Conservation (phyloP, 257 asterid genomes). For the Paulownia fortunei region DNA sequence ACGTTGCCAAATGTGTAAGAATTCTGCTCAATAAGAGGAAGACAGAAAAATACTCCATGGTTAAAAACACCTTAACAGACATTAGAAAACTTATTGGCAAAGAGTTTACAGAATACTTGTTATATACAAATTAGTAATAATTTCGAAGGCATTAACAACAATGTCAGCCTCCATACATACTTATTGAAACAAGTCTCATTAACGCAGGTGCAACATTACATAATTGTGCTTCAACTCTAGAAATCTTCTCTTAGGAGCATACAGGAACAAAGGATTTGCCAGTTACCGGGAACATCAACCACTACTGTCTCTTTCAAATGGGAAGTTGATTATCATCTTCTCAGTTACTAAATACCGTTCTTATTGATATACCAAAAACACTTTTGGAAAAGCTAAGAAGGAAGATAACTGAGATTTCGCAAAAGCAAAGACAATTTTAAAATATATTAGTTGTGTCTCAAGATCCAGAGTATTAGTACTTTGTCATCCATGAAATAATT, state of each 20-base stretch:
- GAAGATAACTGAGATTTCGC: not conserved
- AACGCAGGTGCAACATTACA: not conserved
- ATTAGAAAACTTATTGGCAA: not conserved
- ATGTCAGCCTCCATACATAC: conserved; percentile 6
- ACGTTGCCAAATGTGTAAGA: not conserved
- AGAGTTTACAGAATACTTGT: not conserved
- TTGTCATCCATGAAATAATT: too few relatives aligned
- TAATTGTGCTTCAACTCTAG: not conserved
- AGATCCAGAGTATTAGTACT: not conserved
- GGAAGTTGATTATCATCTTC: not conserved
- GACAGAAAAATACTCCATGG: not conserved
- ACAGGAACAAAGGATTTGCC: not conserved
- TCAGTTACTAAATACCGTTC: not conserved
- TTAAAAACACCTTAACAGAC: not conserved
- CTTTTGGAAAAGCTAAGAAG: not conserved
- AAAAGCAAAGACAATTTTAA: not conserved
- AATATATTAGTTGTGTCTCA: not conserved
- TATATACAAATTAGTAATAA: not conserved
- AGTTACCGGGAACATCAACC: conserved; percentile 6
- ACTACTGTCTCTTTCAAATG: not conserved
- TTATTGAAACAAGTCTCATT: too few relatives aligned
- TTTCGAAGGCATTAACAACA: not conserved
- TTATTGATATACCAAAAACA: not conserved
- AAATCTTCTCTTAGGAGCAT: not conserved
- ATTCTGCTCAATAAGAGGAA: conserved; percentile 8